A percentile compares a stretch with the other conserved stretches of the same genome.
These are phyloP conservation scores for Ceratocystis albifundus DNA, from an alignment of 2,329 filamentous ascomycete genomes.

Conservation along the genomic window DNA sequence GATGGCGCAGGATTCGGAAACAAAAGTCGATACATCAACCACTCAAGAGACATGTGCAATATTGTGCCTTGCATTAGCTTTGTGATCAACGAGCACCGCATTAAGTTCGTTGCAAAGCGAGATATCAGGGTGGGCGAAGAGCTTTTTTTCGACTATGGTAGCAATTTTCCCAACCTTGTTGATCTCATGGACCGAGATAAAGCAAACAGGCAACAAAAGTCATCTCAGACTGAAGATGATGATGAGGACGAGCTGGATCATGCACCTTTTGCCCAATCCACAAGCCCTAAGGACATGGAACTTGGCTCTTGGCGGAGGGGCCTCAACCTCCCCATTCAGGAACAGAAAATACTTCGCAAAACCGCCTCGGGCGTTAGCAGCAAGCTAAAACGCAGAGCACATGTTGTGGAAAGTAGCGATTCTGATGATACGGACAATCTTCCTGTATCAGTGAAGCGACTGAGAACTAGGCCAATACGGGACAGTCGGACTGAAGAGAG, in stretches of 20 bases:
- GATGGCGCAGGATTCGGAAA: conserved; percentile 70
- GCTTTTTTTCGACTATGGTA: conserved; percentile 70
- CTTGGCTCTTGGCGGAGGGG: background rate
- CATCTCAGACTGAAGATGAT: background rate
- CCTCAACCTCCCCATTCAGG: background rate
- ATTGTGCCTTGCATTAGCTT: conserved; percentile 54
- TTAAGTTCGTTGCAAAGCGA: conserved; percentile 58
- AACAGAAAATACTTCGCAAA: conserved; percentile 2
- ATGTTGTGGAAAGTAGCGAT: background rate
- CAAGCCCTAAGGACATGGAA: background rate
- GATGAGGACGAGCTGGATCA: background rate
- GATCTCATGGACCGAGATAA: conserved; percentile 20
- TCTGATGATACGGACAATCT: background rate
- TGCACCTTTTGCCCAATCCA: background rate
- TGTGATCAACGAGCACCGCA: conserved; percentile 64
- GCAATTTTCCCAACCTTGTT: conserved; percentile 51
- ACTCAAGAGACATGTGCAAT: conserved; percentile 50
- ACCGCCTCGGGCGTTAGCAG: background rate
- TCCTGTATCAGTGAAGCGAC: background rate
- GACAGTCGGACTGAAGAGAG: no score
- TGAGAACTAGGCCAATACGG: background rate
- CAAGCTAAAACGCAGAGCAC: background rate
- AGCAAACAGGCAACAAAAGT: conserved; percentile 15
- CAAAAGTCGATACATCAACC: conserved; percentile 74
- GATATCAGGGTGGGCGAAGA: conserved; percentile 63